Evolutionary conservation across 1,284 basidiomycete species (phyloP).

Genomic region (Puccinia polysora): DNA sequence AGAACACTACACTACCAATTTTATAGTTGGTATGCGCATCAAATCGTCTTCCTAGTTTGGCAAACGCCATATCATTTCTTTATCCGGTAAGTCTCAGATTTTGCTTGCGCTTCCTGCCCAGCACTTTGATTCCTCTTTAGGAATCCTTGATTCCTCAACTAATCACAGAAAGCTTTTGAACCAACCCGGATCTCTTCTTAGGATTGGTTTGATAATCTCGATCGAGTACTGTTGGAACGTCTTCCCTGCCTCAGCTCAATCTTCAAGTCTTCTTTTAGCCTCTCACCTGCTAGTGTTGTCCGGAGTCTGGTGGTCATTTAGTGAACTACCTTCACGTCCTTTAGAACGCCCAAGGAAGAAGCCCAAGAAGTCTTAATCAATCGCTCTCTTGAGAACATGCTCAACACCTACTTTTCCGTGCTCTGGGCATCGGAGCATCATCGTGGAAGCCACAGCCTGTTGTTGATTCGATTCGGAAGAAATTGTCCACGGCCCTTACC

Average conservation of each 20-base stretch:
- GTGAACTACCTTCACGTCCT: too few relatives aligned
- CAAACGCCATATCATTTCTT: constrained; percentile 63
- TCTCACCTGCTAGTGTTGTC: constrained; percentile 62
- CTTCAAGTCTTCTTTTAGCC: constrained; percentile 63
- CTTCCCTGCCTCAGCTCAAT: constrained; percentile 71
- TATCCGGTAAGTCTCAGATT: constrained; percentile 62
- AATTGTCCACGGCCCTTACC: too few relatives aligned
- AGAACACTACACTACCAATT: constrained; percentile 99
- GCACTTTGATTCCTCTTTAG: constrained; percentile 11
- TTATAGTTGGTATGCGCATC: constrained; percentile 94
- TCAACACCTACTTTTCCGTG: too few relatives aligned
- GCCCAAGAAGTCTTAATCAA: too few relatives aligned
- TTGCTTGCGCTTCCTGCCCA: background rate
- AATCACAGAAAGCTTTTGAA: too few relatives aligned
- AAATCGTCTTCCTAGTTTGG: constrained; percentile 79
- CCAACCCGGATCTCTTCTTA: constrained; percentile 51
- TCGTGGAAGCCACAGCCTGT: too few relatives aligned
- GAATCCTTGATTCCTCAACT: too few relatives aligned
- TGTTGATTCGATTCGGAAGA: too few relatives aligned
- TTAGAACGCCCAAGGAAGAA: too few relatives aligned
- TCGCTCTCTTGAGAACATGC: too few relatives aligned
- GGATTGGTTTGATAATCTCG: constrained; percentile 61
- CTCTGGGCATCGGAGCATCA: too few relatives aligned
- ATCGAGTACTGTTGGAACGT: constrained; percentile 85
- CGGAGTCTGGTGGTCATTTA: constrained; percentile 54